Percentiles rank a stretch among this genome's conserved stretches.
Evolutionary conservation across 2,329 filamentous ascomycete species (phyloP).

Genomic region (Epichloe sp.): DNA sequence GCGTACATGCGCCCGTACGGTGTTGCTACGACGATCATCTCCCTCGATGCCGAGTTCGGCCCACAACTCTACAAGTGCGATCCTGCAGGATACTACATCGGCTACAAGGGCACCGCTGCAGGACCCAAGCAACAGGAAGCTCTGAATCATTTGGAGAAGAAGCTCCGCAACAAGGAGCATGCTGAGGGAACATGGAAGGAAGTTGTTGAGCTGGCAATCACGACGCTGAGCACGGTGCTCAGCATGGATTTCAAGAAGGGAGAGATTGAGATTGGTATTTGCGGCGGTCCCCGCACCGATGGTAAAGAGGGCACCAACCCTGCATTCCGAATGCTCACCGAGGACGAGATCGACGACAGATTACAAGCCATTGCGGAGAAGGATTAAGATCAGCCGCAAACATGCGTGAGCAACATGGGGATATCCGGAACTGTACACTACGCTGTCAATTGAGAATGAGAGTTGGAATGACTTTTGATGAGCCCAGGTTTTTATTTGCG

Average conservation of each 20-base stretch:
- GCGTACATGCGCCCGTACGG: slow-evolving; percentile 98
- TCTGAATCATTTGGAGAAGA: slow-evolving; percentile 97
- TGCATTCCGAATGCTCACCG: slow-evolving; percentile 76
- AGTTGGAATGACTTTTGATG: not conserved
- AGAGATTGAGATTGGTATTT: slow-evolving; percentile 95
- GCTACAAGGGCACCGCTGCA: slow-evolving; percentile 95
- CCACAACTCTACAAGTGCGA: slow-evolving; percentile 98
- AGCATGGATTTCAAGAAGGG: slow-evolving; percentile 99
- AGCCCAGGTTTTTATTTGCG: not conserved
- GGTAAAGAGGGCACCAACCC: slow-evolving; percentile 71
- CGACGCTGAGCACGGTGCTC: slow-evolving; percentile 85
- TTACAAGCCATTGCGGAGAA: slow-evolving; percentile 98
- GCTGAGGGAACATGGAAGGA: slow-evolving; percentile 93
- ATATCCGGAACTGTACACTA: not conserved
- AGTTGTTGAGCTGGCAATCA: slow-evolving; percentile 92
- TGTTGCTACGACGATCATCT: slow-evolving; percentile 89
- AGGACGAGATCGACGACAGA: slow-evolving; percentile 97
- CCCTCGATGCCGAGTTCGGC: slow-evolving; percentile 80
- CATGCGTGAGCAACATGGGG: not conserved
- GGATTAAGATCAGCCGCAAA: slow-evolving; percentile 47
- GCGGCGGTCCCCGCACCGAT: slow-evolving; percentile 72
- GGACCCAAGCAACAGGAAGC: slow-evolving; percentile 98
- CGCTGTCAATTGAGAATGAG: slow-evolving; percentile 1
- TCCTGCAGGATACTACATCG: slow-evolving; percentile 93
- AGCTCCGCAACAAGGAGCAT: slow-evolving; percentile 96